Conservation (phyloP, 345 rosid genomes). For the Salix arbutifolia region DNA sequence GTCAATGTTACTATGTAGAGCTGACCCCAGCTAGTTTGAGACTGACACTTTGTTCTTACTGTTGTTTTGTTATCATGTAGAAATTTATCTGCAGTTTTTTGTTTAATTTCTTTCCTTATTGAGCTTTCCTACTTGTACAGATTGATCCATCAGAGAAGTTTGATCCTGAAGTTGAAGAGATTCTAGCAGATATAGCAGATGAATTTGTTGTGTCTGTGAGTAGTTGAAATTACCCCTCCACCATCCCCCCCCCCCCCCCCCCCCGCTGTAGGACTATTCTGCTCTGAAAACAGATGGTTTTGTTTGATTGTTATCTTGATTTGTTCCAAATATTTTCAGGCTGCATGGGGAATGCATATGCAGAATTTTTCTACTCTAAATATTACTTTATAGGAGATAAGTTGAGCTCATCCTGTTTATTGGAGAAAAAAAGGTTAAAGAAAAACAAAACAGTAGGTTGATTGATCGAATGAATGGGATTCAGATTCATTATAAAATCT, state of each 20-base stretch:
- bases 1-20: too few species aligned
- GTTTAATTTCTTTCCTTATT: not conserved
- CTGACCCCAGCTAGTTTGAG: too few species aligned
- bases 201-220: slow-evolving; percentile 94
- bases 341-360: not conserved
- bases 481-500: not conserved
- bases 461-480: not conserved
- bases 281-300: not conserved
- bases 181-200: slow-evolving; percentile 89
- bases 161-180: slow-evolving; percentile 92
- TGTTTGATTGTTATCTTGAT: not conserved
- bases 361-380: not conserved
- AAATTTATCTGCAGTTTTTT: not conserved
- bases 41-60: not conserved
- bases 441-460: not conserved
- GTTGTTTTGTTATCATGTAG: not conserved
- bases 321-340: not conserved
- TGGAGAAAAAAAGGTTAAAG: not conserved
- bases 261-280: not conserved
- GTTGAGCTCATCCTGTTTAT: not conserved
- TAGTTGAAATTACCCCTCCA: slow-evolving; percentile 18
- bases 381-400: not conserved
- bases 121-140: slow-evolving; percentile 34
- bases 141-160: slow-evolving; percentile 85
- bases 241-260: not conserved